Evolutionary conservation across 148 eudicot genomes (phyloP), one percentile per base, ranked within the genome.

Genomic region (Arbutus unedo): DNA sequence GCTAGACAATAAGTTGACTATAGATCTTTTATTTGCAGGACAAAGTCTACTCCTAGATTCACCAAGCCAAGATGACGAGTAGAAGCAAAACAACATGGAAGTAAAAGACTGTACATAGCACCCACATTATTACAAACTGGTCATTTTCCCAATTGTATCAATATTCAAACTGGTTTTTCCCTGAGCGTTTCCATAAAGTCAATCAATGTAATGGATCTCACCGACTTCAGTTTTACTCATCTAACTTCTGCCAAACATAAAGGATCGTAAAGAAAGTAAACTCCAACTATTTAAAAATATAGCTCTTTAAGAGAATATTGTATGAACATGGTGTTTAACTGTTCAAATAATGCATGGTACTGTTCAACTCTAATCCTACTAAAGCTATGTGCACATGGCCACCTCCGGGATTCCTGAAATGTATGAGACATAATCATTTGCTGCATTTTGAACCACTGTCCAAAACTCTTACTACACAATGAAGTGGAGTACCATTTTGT

Each of bases 331-430:
- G 18, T 50, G 23, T 45, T 48, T 41, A 62, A 62, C 67, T 62
- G 73, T 62, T 45, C 50, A 43, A 41, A 23, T 10, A 31, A 57
- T 49, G 56, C 48, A 67, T 31, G 76, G 21, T 67, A 67, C 23
- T 80, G 48, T 67, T 38, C 16, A 16, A 41, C 49, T 5, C 56
- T 23, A 0, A 76, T 43, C 8, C 44, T 53, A 51, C 31, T 15
- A 4, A 78, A 78, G 51, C 57, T 44, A n/a, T 2, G 7, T 66
- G 31, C 48, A 80, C 75, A 67, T 16, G 82, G 25, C 82, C 82
- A 49, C 45, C 48, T 66, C 56, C 45, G 41, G 44, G 47, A 67
- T 67, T 49, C 45, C 25, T 67, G 82, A 60, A 54, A 67, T 66
- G 82, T 25, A 18, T 8, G 55, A 67, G 9, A 67, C 45, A 49